A percentile compares a stretch with the other conserved stretches of the same genome.
Conservation (phyloP, 495 filamentous ascomycete genomes). For the Talaromyces liani region DNA sequence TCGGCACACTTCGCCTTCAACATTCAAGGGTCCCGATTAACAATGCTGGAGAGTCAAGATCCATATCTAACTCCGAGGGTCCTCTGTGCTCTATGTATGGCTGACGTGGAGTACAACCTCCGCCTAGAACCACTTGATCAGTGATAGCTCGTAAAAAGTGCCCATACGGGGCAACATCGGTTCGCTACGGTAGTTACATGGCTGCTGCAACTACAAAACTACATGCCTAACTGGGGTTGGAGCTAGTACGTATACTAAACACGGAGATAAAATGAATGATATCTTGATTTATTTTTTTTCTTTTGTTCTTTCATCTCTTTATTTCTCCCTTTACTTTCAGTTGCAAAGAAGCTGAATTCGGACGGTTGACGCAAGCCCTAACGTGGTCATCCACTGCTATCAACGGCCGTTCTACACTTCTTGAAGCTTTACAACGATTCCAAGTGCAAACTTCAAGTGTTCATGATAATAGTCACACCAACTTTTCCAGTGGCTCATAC, state of each 20-base stretch:
- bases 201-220: no score
- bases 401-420: neutral
- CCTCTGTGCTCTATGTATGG: neutral
- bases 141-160: neutral
- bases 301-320: neutral
- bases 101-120: neutral
- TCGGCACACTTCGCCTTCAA: neutral
- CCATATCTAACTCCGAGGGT: neutral
- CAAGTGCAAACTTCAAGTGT: neutral
- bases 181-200: no score
- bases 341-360: neutral
- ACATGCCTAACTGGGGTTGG: neutral
- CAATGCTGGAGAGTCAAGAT: neutral
- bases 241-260: neutral
- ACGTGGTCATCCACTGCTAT: neutral
- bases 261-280: neutral
- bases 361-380: neutral
- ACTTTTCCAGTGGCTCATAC: neutral
- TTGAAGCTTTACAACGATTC: neutral
- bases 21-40: neutral
- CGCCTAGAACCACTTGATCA: neutral
- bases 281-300: neutral
- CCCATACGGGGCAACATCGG: no score
- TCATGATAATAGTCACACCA: neutral
- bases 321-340: neutral